These are phyloP conservation scores for Trypanosoma avium DNA, from an alignment of 208 protist genomes.

Conservation along the genomic window DNA sequence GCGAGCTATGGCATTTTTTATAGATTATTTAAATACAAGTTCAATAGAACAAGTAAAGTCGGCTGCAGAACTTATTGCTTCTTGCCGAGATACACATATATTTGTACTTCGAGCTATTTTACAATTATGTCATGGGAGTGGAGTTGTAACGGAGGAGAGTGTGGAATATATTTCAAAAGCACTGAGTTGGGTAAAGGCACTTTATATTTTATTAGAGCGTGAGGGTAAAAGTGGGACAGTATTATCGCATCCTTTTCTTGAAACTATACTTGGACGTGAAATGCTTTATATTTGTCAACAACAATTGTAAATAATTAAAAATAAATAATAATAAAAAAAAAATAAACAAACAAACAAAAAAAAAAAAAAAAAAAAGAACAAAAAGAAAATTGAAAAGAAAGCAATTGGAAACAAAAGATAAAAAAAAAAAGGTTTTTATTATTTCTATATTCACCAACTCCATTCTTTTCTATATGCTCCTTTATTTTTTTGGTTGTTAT, in stretches of 20 bases:
- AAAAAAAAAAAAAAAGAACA: background rate
- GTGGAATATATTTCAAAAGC: constrained; percentile 23
- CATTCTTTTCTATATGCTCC: background rate
- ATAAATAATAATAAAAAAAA: background rate
- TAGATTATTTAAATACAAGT: constrained; percentile 37
- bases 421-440: background rate
- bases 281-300: constrained; percentile 28
- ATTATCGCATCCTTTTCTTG: constrained; percentile 30
- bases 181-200: constrained; percentile 35
- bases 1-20: constrained; percentile 37
- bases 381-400: background rate
- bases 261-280: constrained; percentile 32
- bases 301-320: constrained; percentile 13
- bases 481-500: too few species aligned
- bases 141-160: constrained; percentile 6
- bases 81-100: constrained; percentile 30
- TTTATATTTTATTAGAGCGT: constrained; percentile 22
- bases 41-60: constrained; percentile 29
- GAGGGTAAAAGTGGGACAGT: background rate
- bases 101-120: constrained; percentile 43
- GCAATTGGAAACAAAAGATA: background rate
- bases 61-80: constrained; percentile 27
- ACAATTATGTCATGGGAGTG: constrained; percentile 33
- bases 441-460: background rate
- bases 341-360: background rate